These are phyloP conservation scores for Alnus glutinosa DNA, from an alignment of 306 rosid genomes.

Conservation along the genomic window DNA sequence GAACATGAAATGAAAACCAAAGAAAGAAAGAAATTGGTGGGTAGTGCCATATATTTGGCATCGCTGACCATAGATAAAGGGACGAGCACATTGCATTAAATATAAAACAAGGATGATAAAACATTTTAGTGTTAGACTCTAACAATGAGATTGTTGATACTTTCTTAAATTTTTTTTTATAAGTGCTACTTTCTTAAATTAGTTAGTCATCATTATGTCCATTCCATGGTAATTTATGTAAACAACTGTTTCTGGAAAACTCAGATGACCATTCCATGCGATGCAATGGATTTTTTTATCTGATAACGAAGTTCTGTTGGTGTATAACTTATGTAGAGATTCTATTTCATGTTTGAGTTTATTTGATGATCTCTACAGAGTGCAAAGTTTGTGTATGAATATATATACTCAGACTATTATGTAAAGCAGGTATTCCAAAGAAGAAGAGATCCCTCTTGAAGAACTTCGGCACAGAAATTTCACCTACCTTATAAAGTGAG, in stretches of 20 bases:
- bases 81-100: not conserved
- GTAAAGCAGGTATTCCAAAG: constrained; percentile 82
- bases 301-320: not conserved
- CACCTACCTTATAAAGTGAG: constrained; percentile 80
- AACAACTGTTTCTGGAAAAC: not conserved
- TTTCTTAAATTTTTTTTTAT: not conserved
- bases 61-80: not conserved
- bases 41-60: not conserved
- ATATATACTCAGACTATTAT: constrained; percentile 7
- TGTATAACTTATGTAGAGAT: not conserved
- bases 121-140: not conserved
- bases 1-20: not conserved
- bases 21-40: not conserved
- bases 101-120: too few species aligned
- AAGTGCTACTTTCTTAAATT: not conserved
- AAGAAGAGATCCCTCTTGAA: constrained; percentile 61
- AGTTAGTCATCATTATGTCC: not conserved
- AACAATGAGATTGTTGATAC: not conserved
- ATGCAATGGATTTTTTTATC: not conserved
- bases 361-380: not conserved
- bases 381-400: not conserved
- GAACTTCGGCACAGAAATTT: constrained; percentile 65
- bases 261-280: not conserved
- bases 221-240: constrained; percentile 3
- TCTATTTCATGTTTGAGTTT: not conserved